Evolutionary conservation across 2,329 filamentous ascomycete genomes (phyloP).

Genomic region (Fusarium miscanthi): DNA sequence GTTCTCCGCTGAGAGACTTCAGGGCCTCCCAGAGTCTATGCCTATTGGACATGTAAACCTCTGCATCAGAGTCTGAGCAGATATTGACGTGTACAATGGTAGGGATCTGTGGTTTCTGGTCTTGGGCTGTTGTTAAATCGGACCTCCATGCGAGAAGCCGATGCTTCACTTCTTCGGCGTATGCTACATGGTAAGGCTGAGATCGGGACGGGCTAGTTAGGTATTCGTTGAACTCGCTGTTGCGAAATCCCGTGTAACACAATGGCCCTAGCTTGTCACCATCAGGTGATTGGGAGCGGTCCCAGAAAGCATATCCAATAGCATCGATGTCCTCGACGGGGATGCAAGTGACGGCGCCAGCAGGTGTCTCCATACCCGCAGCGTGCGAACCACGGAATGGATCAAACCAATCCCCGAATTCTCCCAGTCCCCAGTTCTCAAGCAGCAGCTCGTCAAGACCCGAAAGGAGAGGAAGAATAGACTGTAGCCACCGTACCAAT

Average conservation of each 20-base stretch:
- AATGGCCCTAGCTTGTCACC: neutral
- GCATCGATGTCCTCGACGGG: neutral
- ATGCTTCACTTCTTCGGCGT: neutral
- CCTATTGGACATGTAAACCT: neutral
- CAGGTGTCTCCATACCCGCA: neutral
- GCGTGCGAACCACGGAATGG: neutral
- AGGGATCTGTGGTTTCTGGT: neutral
- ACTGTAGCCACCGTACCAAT: accelerated
- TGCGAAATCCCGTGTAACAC: neutral
- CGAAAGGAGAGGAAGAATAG: neutral
- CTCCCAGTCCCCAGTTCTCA: neutral
- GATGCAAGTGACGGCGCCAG: neutral
- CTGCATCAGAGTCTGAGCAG: neutral
- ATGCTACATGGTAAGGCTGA: neutral
- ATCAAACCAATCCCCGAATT: neutral
- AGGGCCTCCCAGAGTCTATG: neutral
- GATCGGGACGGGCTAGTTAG: neutral
- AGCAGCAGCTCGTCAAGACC: neutral
- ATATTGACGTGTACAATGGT: neutral
- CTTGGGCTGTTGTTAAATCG: no score
- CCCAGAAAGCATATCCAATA: neutral
- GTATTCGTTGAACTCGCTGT: neutral
- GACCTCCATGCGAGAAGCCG: neutral
- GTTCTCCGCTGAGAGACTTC: neutral
- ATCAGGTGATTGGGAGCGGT: neutral